phyloP scores from a whole-genome alignment of 495 filamentous ascomycete species.

The Penicillium salamii region DNA sequence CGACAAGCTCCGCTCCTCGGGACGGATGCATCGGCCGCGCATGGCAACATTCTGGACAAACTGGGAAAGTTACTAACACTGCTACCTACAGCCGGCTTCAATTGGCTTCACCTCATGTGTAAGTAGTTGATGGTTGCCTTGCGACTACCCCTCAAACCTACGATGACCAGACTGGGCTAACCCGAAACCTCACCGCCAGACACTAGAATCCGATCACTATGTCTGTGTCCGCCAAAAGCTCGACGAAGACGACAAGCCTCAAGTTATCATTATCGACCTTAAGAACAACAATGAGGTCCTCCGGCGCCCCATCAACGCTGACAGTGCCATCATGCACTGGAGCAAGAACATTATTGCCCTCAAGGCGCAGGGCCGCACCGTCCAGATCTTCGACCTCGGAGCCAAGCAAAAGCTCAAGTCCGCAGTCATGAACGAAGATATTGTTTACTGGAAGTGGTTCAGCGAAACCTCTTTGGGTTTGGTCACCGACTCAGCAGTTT shows the following conservation, averaged over 20 bases:
- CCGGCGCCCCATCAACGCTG: constrained; percentile 93
- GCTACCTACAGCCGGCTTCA: constrained; percentile 57
- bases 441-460: constrained; percentile 99
- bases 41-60: constrained; percentile 6
- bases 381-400: constrained; percentile 95
- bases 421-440: constrained; percentile 91
- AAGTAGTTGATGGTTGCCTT: constrained; percentile 38
- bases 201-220: constrained; percentile 93
- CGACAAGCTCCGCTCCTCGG: constrained; percentile 18
- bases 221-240: constrained; percentile 94
- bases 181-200: constrained; percentile 56
- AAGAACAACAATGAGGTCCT: constrained; percentile 93
- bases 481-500: constrained; percentile 85
- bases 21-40: constrained; percentile 20
- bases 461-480: constrained; percentile 81
- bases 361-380: constrained; percentile 83
- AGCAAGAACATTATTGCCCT: constrained; percentile 91
- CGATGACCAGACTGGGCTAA: constrained; percentile 10
- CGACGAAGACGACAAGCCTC: constrained; percentile 72
- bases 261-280: constrained; percentile 95
- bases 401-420: constrained; percentile 93
- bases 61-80: constrained; percentile 38
- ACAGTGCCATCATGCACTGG: constrained; percentile 99
- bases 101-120: constrained; percentile 98
- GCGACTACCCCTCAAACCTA: constrained; percentile 5